Evolutionary conservation across 2,329 filamentous ascomycete genomes (phyloP), one percentile per base, ranked within the genome.

Genomic region (Hypoxylon sp.): DNA sequence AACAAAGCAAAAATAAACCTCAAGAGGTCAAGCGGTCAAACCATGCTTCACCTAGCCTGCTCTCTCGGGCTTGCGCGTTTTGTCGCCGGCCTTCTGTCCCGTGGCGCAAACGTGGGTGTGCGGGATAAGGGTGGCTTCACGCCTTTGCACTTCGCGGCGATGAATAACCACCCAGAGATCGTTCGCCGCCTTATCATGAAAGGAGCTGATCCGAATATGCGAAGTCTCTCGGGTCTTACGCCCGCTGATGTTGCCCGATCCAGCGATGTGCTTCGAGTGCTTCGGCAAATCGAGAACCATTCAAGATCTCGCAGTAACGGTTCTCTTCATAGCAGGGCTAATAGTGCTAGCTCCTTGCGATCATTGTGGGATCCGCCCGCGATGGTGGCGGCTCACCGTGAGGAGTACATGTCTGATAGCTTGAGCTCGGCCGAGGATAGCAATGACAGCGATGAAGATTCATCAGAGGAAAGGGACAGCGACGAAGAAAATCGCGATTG

Each of bases 41-140:
- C 91, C 1, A 90, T 96, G 85, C 85, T 96, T 66, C 92, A 96
- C 73, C 82, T 94, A 67, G 92, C 91, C 1, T 92, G 89, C 71
- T 91, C 91, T 7, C 81, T 94, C 11, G 92, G 92, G 5, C 86
- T 93, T 70, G 87, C 90, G 68, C 87, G 91, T 48, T 90, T 96
- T 68, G 91, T 91, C 52, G 91, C 91, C 11, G 92, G 90, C 29
- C 84, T 96, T 25, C 81, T 96, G 19, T 91, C 90, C 8, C 87
- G 92, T 68, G 91, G 92, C n/a, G 92, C 92, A 19, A 90, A 91
- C 73, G 88, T 90, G 0, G 89, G 95, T 73, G 82, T 89, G 37
- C 86, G 88, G 59, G 93, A 97, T 75, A 90, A 89, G 67, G 90
- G 91, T 52, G 93, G 93, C 21, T 95, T 93, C 78, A 93, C 92